Conservation (phyloP, 768 basidiomycete genomes). For the Phlegmacium glaucopus region DNA sequence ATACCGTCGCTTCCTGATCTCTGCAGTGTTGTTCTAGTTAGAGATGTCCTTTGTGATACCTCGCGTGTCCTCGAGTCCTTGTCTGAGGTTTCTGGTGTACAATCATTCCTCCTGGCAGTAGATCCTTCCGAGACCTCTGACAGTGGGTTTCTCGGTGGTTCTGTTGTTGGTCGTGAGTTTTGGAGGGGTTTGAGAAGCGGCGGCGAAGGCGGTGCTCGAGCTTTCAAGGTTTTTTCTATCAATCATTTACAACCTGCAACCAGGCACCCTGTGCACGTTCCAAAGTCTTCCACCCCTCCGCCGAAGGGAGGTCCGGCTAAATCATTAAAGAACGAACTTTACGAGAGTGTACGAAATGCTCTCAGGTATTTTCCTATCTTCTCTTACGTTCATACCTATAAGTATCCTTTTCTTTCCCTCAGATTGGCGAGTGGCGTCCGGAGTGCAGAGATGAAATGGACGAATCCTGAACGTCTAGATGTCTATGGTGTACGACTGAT, state of each 20-base stretch:
- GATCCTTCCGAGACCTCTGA: slow-evolving; percentile 46
- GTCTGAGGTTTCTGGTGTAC: slow-evolving; percentile 43
- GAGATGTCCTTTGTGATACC: slow-evolving; percentile 42
- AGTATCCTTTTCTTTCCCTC: not conserved
- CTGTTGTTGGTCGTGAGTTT: slow-evolving; percentile 57
- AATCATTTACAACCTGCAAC: slow-evolving; percentile 20
- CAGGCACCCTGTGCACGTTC: slow-evolving; percentile 6
- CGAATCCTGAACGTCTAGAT: slow-evolving; percentile 55
- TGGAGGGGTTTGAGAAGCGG: slow-evolving; percentile 61
- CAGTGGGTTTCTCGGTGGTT: slow-evolving; percentile 62
- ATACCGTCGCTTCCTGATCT: not conserved
- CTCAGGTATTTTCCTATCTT: slow-evolving; percentile 41
- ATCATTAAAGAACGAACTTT: slow-evolving; percentile 52
- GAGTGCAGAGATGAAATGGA: slow-evolving; percentile 76
- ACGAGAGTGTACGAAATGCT: slow-evolving; percentile 49
- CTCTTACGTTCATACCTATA: slow-evolving; percentile 5
- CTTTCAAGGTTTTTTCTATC: slow-evolving; percentile 48
- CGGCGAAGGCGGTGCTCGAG: slow-evolving; percentile 52
- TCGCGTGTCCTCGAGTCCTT: slow-evolving; percentile 57
- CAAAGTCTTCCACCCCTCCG: slow-evolving; percentile 18
- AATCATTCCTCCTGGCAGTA: slow-evolving; percentile 62
- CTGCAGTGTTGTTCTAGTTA: slow-evolving; percentile 31
- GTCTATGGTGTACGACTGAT: slow-evolving; percentile 56
- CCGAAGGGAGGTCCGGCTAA: slow-evolving; percentile 26
- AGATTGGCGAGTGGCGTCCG: slow-evolving; percentile 57